Evolutionary conservation across 306 rosid genomes (phyloP), one percentile per base, ranked within the genome.

Genomic region (Erythrophleum fordii): DNA sequence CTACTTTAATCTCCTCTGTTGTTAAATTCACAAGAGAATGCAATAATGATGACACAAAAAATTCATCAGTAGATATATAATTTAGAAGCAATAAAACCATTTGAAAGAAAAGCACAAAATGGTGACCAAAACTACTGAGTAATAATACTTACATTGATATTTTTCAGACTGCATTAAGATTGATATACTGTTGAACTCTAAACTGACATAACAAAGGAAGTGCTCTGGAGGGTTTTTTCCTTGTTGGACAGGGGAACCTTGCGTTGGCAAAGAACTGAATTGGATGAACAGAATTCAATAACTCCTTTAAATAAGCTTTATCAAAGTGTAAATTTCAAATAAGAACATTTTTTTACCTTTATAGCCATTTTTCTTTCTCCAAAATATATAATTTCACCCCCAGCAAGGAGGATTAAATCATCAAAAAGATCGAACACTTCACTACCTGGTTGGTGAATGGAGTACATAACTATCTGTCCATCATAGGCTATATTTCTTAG

Each of bases 151-250:
- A 85, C 89, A 44, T 81, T 52, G 22, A 76, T 81, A 77, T 80
- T 86, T 68, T 73, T 80, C 39, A n/a, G 85, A 73, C 25, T 51
- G 84, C 55, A 68, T 69, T 42, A 89, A 42, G 52, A 85, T 78
- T 52, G 86, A 82, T 70, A 88, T 85, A 37, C 69, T 79, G 71
- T 90, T 92, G 0, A 90, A 92, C 56, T 90, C 94, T 4, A 90
- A 82, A 66, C 84, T 92, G 16, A 89, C 81, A 66, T 94, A 90
- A n/a, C 90, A 80, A 68, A 94, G 90, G 85, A 89, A 90, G 76
- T 94, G 98, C 77, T 94, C 97, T 0, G 95, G 83, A 74, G 95
- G 95, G 65, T n/a, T 89, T 94, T 85, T 90, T 89, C 77, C 81
- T 85, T 22, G 84, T 85, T 34, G 97, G 94, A 79, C 97, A 92